Evolutionary conservation across 768 basidiomycete genomes (phyloP).

Genomic region (Kwoniella mangroviensis): DNA sequence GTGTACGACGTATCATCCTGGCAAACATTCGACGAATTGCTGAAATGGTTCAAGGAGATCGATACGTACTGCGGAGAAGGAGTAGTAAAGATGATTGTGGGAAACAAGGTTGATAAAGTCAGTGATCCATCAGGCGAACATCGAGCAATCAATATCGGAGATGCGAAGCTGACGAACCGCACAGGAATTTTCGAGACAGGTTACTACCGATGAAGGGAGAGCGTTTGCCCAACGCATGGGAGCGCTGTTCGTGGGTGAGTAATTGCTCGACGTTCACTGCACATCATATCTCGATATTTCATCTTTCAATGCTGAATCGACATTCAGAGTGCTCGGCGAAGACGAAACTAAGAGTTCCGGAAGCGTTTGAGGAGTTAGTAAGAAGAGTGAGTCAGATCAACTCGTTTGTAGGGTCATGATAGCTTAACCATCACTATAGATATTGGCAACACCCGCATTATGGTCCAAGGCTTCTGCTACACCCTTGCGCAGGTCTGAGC

Average conservation of each 20-base stretch:
- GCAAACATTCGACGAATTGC: conserved; percentile 91
- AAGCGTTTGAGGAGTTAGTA: conserved; percentile 78
- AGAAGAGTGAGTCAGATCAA: conserved; percentile 65
- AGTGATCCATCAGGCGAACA: neutral
- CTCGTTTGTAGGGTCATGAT: neutral
- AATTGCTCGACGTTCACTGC: neutral
- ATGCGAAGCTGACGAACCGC: neutral
- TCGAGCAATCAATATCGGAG: too few relatives aligned
- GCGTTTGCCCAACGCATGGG: conserved; percentile 80
- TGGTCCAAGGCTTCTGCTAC: conserved; percentile 61
- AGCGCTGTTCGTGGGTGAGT: conserved; percentile 71
- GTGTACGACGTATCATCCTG: conserved; percentile 95
- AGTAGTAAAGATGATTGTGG: conserved; percentile 93
- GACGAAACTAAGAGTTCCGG: conserved; percentile 79
- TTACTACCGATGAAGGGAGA: conserved; percentile 75
- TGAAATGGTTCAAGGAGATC: conserved; percentile 85
- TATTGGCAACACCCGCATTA: conserved; percentile 76
- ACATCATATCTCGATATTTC: neutral
- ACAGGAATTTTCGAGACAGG: conserved; percentile 88
- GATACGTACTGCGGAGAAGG: conserved; percentile 86
- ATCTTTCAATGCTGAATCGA: neutral
- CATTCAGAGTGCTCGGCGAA: conserved; percentile 83
- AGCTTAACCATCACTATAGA: conserved; percentile 40
- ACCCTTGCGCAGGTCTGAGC: conserved; percentile 5
- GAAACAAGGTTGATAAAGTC: conserved; percentile 87